phyloP scores from a whole-genome alignment of 2,329 filamentous ascomycete genomes.

The Exophiala xenobiotica region DNA sequence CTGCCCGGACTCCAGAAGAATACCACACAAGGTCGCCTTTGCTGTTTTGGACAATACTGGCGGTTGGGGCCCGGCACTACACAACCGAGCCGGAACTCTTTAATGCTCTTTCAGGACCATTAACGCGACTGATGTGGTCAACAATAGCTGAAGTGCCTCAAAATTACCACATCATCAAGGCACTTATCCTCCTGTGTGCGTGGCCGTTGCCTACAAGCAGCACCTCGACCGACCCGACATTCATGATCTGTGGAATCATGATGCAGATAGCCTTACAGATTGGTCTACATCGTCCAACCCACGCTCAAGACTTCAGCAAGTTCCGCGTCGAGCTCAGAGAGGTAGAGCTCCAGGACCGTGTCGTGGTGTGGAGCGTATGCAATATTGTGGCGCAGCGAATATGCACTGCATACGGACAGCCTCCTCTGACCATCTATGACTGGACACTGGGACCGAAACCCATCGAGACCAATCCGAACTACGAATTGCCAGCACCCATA shows the following conservation, averaged over 20 bases:
- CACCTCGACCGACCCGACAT: constrained; percentile 64
- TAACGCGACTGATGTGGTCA: constrained; percentile 61
- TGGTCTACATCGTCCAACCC: constrained; percentile 63
- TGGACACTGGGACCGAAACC: constrained; percentile 54
- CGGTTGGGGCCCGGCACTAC: constrained; percentile 61
- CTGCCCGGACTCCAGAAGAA: constrained; percentile 53
- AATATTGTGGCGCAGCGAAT: constrained; percentile 68
- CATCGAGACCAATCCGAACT: constrained; percentile 43
- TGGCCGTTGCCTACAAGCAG: constrained; percentile 65
- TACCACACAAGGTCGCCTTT: constrained; percentile 61
- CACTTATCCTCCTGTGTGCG: constrained; percentile 61
- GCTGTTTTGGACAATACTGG: constrained; percentile 67
- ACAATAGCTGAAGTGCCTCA: constrained; percentile 61
- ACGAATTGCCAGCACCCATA: constrained; percentile 53
- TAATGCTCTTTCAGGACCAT: constrained; percentile 51
- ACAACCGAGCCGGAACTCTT: constrained; percentile 55
- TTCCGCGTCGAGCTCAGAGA: constrained; percentile 56
- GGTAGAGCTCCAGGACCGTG: constrained; percentile 63
- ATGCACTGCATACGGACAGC: constrained; percentile 67
- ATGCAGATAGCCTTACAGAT: constrained; percentile 68
- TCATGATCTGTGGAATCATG: constrained; percentile 66
- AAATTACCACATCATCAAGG: constrained; percentile 64
- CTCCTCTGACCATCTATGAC: constrained; percentile 61
- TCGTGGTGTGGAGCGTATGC: constrained; percentile 66
- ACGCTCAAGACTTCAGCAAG: constrained; percentile 58